A percentile compares a stretch with the other conserved stretches of the same genome.
Evolutionary conservation across 805 yeast genomes (phyloP).

Genomic region (Wickerhamomyces alni): DNA sequence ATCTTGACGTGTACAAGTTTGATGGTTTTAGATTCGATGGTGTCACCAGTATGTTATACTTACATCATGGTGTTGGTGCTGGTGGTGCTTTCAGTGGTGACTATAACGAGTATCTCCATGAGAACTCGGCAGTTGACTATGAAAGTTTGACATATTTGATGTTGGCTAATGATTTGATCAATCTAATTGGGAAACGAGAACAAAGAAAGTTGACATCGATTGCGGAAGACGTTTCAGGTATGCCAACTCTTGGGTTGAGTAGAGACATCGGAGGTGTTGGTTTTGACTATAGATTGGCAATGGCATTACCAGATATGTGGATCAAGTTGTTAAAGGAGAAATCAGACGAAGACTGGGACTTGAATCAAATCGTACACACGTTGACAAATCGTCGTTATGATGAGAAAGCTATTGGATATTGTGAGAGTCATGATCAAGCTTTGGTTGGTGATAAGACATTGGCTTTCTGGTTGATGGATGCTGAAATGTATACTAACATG

Average conservation of each 20-base stretch:
- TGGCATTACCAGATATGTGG: conserved; percentile 99
- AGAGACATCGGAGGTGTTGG: conserved; percentile 81
- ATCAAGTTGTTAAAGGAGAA: conserved; percentile 83
- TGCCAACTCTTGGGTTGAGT: conserved; percentile 88
- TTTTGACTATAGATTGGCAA: conserved; percentile 86
- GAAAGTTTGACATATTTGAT: conserved; percentile 85
- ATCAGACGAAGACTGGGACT: conserved; percentile 86
- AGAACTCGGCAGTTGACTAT: conserved; percentile 68
- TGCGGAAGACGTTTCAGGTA: conserved; percentile 97
- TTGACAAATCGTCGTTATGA: conserved; percentile 83
- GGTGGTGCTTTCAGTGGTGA: conserved; percentile 84
- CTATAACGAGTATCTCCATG: conserved; percentile 83
- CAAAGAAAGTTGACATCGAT: conserved; percentile 59
- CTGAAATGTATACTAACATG: conserved; percentile 97
- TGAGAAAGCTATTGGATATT: conserved; percentile 85
- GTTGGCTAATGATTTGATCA: conserved; percentile 81
- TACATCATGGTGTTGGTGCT: conserved; percentile 88
- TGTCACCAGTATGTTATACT: conserved; percentile 87
- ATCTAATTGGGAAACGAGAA: conserved; percentile 38
- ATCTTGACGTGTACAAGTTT: conserved; percentile 74
- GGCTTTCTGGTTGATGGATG: conserved; percentile 98
- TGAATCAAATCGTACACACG: conserved; percentile 73
- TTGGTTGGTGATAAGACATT: conserved; percentile 94
- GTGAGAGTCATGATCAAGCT: conserved; percentile 97
- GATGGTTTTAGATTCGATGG: conserved; percentile 98